Evolutionary conservation across 106 monocot species (phyloP).

Genomic region (Chionographis japonica): DNA sequence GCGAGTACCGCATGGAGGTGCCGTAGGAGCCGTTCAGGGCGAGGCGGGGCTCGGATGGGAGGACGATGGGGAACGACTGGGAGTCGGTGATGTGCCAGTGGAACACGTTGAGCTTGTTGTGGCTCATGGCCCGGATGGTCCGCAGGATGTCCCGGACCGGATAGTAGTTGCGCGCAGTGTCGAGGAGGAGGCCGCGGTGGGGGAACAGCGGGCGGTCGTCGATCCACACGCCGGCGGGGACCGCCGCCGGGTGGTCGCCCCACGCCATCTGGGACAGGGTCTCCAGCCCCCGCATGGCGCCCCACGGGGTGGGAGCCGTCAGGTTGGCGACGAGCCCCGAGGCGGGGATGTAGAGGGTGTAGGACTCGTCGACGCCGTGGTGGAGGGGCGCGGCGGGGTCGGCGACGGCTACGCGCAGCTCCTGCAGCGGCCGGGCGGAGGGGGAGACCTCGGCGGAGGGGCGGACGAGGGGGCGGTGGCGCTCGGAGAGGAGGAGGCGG

Average conservation of each 20-base stretch:
- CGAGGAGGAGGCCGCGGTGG: slow-evolving; percentile 79
- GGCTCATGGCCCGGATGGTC: slow-evolving; percentile 67
- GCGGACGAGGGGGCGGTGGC: slow-evolving; percentile 43
- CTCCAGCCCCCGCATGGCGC: slow-evolving; percentile 83
- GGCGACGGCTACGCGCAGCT: slow-evolving; percentile 46
- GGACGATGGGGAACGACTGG: slow-evolving; percentile 72
- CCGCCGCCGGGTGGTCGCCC: slow-evolving; percentile 12
- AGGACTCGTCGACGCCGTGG: slow-evolving; percentile 72
- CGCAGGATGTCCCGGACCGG: slow-evolving; percentile 53
- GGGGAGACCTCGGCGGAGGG: slow-evolving; percentile 12
- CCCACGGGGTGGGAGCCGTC: slow-evolving; percentile 59
- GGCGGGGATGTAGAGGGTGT: slow-evolving; percentile 37
- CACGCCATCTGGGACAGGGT: slow-evolving; percentile 80
- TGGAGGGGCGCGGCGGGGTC: slow-evolving; percentile 45
- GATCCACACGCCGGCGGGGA: slow-evolving; percentile 45
- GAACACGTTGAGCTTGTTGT: slow-evolving; percentile 85
- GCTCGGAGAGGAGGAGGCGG: slow-evolving; percentile 39
- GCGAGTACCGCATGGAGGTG: slow-evolving; percentile 46
- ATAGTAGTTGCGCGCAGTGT: slow-evolving; percentile 79
- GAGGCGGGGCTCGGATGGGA: slow-evolving; percentile 67
- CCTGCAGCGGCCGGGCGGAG: slow-evolving; percentile 17
- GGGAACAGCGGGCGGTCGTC: slow-evolving; percentile 54
- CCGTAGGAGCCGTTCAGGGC: slow-evolving; percentile 63
- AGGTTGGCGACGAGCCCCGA: slow-evolving; percentile 25
- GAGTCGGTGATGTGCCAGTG: slow-evolving; percentile 93